Evolutionary conservation across 164 flowering plant genomes (phyloP).

Genomic region (Vitis rotundifolia): DNA sequence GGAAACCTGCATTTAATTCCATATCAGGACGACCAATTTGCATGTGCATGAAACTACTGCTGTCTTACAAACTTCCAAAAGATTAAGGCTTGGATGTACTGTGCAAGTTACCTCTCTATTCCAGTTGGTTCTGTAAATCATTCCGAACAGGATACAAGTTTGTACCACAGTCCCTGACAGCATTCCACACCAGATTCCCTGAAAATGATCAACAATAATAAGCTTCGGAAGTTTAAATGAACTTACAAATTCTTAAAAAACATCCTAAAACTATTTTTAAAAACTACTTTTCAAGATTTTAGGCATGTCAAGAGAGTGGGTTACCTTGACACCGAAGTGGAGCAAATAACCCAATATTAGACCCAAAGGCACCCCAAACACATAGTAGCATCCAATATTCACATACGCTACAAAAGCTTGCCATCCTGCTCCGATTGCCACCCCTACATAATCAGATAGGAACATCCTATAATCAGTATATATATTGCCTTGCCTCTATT

Average conservation of each 20-base stretch:
- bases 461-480: no score
- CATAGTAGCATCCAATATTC: conserved; percentile 63
- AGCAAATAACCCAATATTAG: conserved; percentile 48
- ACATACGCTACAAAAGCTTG: conserved; percentile 68
- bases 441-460: conserved; percentile 36
- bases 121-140: conserved; percentile 67
- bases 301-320: background rate
- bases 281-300: no score
- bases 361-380: conserved; percentile 68
- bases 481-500: no score
- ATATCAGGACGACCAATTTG: background rate
- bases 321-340: conserved; percentile 52
- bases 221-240: no score
- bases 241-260: no score
- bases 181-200: conserved; percentile 86
- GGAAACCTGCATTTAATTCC: conserved; percentile 35
- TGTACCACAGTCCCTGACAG: conserved; percentile 52
- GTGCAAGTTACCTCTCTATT: conserved; percentile 55
- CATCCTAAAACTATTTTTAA: no score
- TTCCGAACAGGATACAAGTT: conserved; percentile 40
- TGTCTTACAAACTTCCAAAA: no score
- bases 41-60: no score
- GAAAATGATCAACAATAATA: conserved; percentile 8
- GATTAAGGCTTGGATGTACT: no score
- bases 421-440: conserved; percentile 87